A percentile compares a stretch with the other conserved stretches of the same genome.
Evolutionary conservation across 1,139 yeast genomes (phyloP).

Genomic region (Hansenula sp.): DNA sequence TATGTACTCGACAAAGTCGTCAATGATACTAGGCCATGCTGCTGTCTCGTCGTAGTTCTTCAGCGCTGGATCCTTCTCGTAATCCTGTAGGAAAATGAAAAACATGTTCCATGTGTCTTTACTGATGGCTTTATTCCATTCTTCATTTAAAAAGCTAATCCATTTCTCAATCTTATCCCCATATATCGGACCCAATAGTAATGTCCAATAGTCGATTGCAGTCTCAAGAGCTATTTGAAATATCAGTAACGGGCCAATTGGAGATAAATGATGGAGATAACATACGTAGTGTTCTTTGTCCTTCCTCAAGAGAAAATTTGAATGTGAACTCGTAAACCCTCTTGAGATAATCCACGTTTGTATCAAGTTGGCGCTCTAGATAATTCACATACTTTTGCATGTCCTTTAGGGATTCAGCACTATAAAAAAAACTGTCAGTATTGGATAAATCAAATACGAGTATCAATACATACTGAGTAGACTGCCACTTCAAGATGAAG

Average conservation of each 20-base stretch:
- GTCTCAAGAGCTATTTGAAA: constrained; percentile 36
- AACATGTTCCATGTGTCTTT: constrained; percentile 87
- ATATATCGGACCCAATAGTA: constrained; percentile 43
- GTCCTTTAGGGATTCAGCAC: constrained; percentile 34
- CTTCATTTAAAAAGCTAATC: constrained; percentile 41
- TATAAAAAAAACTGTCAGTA: constrained; percentile 18
- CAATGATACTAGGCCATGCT: constrained; percentile 91
- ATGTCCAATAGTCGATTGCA: constrained; percentile 75
- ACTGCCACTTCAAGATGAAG: constrained; percentile 57
- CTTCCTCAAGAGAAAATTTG: constrained; percentile 57
- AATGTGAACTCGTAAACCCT: constrained; percentile 69
- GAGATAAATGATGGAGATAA: no score
- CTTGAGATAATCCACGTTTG: constrained; percentile 40
- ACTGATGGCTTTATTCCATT: constrained; percentile 44
- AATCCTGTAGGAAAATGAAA: constrained; percentile 56
- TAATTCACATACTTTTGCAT: constrained; percentile 46
- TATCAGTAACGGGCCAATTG: constrained; percentile 9
- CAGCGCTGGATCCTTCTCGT: constrained; percentile 46
- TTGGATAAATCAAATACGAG: no score
- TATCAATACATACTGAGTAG: constrained; percentile 16
- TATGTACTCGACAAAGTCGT: constrained; percentile 70
- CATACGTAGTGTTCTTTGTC: constrained; percentile 48
- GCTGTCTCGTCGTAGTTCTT: constrained; percentile 67
- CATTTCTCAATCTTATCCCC: constrained; percentile 40
- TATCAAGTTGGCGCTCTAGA: constrained; percentile 32